Percentiles rank a stretch among this genome's conserved stretches.
Evolutionary conservation across 1,139 yeast species (phyloP).

Genomic region (Taphrina deformans): DNA sequence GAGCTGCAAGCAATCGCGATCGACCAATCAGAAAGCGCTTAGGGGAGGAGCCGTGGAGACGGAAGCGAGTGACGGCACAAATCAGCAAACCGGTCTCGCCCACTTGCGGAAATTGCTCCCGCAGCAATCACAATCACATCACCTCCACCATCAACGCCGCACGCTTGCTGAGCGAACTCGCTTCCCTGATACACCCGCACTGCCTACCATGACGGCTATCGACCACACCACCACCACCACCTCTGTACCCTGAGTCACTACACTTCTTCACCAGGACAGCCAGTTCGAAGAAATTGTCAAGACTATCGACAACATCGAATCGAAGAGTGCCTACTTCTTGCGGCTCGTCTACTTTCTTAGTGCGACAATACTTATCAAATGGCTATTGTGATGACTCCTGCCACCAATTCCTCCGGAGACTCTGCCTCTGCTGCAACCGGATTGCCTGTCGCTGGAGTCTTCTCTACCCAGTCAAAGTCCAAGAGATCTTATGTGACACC

Average conservation of each 20-base stretch:
- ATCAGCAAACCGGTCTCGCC: background rate
- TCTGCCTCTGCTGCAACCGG: background rate
- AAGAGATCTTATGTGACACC: constrained; percentile 19
- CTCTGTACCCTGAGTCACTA: background rate
- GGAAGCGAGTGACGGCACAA: background rate
- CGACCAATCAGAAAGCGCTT: background rate
- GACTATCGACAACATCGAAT: no score
- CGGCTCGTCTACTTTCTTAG: background rate
- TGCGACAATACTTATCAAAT: background rate
- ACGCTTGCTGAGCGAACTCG: no score
- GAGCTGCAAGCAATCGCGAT: no score
- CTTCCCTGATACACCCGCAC: constrained; percentile 1
- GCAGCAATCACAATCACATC: background rate
- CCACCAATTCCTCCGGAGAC: background rate
- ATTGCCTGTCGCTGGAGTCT: background rate
- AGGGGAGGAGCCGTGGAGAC: background rate
- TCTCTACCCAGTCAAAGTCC: background rate
- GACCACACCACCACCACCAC: background rate
- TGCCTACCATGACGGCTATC: background rate
- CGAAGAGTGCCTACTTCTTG: background rate
- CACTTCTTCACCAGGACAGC: background rate
- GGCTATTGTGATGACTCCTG: background rate
- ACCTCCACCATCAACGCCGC: background rate
- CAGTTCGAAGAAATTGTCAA: no score
- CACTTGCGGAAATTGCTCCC: background rate